Base-by-base conservation (phyloP, 2,329 filamentous ascomycete species). In the Diaporthe citriasiana region DNA sequence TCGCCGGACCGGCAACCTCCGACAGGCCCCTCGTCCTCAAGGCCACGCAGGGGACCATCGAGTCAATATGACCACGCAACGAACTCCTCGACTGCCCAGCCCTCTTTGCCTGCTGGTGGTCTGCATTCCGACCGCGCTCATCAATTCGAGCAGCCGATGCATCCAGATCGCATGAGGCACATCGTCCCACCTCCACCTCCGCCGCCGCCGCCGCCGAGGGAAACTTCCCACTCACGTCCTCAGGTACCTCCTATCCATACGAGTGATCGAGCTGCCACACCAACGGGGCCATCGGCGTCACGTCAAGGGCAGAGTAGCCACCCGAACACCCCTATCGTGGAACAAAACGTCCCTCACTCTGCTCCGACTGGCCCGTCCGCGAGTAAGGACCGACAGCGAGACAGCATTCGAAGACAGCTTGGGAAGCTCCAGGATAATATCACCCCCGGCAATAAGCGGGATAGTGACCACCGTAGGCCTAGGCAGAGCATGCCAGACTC, bases 1-100 rank as follows among this genome's bases (percentile, higher is more conserved):
- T 86, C 87, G 5, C 87, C 87, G 4, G 88, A 90, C n/a, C 82
- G 87, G 27, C 83, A 85, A 55, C 87, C 87, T 27, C 88, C 88
- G 27, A 89, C 88, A 5, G 88, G 88, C 0, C 88, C 88, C 30
- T 85, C 88, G 1, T 88, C 87, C 42, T 85, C 84, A 55, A 84
- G 88, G 73, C 80, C 84, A 60, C 84, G 87, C 45, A 73, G 75
- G 35, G 30, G 42, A 10, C 75, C 65, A 55, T 85, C 87, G 50
- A 82, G 82, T n/a, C 85, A 83, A 38, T 86, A 83, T 71, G 85
- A 87, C 9, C 68, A 72, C 10, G 70, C 25, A 78, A 74, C 40
- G 8, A 76, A 76, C 38, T 78, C 79, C 30, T 78, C 79, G 9
- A 76, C 78, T 10, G 47, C 71, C 3, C 38, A 38, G 5, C 70